Conservation (phyloP, 495 filamentous ascomycete genomes). For the Podospora australis region DNA sequence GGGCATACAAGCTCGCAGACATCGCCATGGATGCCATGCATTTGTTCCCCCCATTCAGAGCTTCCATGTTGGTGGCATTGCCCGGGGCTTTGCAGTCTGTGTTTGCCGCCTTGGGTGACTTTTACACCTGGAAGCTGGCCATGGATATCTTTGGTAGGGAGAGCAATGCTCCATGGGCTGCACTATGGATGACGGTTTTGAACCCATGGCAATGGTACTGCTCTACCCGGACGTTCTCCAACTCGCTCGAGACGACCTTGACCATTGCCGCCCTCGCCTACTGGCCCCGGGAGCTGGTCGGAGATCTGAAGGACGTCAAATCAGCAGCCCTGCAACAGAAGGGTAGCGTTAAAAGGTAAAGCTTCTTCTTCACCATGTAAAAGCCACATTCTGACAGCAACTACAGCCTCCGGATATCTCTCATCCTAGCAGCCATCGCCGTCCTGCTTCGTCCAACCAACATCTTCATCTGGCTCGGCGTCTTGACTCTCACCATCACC, state of each 20-base stretch:
- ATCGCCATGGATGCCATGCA: conserved; percentile 43
- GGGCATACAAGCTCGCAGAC: conserved; percentile 59
- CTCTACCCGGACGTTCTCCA: conserved; percentile 87
- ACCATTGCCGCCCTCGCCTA: conserved; percentile 71
- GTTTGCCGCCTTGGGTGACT: conserved; percentile 75
- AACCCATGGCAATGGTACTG: conserved; percentile 98
- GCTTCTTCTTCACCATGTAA: not conserved
- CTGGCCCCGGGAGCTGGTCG: conserved; percentile 74
- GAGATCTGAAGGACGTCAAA: conserved; percentile 27
- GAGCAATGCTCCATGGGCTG: conserved; percentile 58
- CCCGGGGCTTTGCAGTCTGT: conserved; percentile 73
- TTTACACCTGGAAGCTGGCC: conserved; percentile 81
- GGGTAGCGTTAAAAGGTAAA: conserved; percentile 28
- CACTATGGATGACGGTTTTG: conserved; percentile 63
- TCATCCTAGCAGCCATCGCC: conserved; percentile 72
- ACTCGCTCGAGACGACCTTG: conserved; percentile 83
- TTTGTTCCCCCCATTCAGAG: conserved; percentile 43
- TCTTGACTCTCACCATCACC: conserved; percentile 40
- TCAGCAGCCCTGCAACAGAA: conserved; percentile 13
- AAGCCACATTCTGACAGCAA: not conserved
- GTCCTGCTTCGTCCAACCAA: conserved; percentile 91
- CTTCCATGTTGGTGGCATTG: conserved; percentile 59
- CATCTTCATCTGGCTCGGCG: conserved; percentile 69
- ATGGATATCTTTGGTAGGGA: conserved; percentile 61
- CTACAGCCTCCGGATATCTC: conserved; percentile 56